Percentiles rank a stretch among this genome's conserved stretches.
Conservation (phyloP, 306 rosid genomes). For the Acacia confusa region DNA sequence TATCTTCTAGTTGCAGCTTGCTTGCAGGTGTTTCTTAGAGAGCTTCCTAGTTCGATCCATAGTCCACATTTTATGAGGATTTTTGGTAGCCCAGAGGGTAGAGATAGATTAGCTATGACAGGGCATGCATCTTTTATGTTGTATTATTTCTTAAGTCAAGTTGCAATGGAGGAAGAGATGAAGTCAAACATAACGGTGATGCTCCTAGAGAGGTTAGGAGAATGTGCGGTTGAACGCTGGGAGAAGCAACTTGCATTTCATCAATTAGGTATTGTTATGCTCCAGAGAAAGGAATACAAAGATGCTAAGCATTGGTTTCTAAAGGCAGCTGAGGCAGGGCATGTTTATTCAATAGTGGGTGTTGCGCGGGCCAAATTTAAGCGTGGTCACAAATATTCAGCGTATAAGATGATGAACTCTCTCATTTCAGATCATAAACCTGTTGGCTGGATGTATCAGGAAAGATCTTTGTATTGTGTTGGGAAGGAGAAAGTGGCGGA, state of each 20-base stretch:
- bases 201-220: constrained; percentile 81
- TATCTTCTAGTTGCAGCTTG: constrained; percentile 81
- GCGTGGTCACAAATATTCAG: constrained; percentile 77
- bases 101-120: constrained; percentile 53
- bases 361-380: constrained; percentile 79
- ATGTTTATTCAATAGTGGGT: constrained; percentile 72
- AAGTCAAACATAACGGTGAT: constrained; percentile 76
- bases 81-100: constrained; percentile 73
- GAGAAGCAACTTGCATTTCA: constrained; percentile 79
- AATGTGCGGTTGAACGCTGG: constrained; percentile 71
- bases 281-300: constrained; percentile 77
- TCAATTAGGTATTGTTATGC: constrained; percentile 78
- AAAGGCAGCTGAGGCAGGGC: constrained; percentile 71
- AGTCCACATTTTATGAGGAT: constrained; percentile 47
- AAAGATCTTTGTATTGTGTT: constrained; percentile 70
- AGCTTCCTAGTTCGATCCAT: constrained; percentile 66
- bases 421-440: constrained; percentile 66
- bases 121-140: constrained; percentile 74
- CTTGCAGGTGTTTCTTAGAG: constrained; percentile 82
- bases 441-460: constrained; percentile 94
- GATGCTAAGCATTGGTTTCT: constrained; percentile 77
- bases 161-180: constrained; percentile 89
- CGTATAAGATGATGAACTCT: constrained; percentile 73
- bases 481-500: constrained; percentile 83
- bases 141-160: constrained; percentile 74